Evolutionary conservation across 805 yeast species (phyloP).

Genomic region (Millerozyma miso): DNA sequence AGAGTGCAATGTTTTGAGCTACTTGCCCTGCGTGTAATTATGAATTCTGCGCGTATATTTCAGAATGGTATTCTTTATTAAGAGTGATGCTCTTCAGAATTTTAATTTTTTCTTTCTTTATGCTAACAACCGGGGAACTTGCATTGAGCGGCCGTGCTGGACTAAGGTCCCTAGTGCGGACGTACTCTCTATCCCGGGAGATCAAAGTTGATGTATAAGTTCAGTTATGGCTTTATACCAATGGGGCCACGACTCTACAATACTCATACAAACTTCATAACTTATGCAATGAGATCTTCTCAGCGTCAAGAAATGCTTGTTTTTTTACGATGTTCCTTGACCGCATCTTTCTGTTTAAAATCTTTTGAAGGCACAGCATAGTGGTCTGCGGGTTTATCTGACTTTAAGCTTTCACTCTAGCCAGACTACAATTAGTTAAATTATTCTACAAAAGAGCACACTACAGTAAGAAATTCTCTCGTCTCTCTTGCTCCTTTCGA

Average conservation of each 20-base stretch:
- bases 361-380: no score
- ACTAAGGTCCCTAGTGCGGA: constrained; percentile 17
- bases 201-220: constrained; percentile 12
- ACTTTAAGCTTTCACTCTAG: no score
- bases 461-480: no score
- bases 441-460: no score
- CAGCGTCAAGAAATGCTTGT: no score
- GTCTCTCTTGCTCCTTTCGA: no score
- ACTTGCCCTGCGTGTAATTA: neutral
- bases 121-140: constrained; percentile 16
- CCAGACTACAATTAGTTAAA: no score
- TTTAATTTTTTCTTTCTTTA: constrained; percentile 3
- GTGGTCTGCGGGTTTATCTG: no score
- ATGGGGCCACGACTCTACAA: constrained; percentile 16
- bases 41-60: neutral
- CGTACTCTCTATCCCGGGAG: constrained; percentile 29
- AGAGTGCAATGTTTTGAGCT: neutral
- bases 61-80: neutral
- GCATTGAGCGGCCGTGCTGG: constrained; percentile 22
- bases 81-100: neutral
- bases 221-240: constrained; percentile 13
- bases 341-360: no score
- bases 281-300: no score
- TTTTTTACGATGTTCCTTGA: no score
- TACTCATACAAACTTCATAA: constrained; percentile 15